Evolutionary conservation across 2,329 filamentous ascomycete species (phyloP).

Genomic region (Arthrinium phaeospermum): DNA sequence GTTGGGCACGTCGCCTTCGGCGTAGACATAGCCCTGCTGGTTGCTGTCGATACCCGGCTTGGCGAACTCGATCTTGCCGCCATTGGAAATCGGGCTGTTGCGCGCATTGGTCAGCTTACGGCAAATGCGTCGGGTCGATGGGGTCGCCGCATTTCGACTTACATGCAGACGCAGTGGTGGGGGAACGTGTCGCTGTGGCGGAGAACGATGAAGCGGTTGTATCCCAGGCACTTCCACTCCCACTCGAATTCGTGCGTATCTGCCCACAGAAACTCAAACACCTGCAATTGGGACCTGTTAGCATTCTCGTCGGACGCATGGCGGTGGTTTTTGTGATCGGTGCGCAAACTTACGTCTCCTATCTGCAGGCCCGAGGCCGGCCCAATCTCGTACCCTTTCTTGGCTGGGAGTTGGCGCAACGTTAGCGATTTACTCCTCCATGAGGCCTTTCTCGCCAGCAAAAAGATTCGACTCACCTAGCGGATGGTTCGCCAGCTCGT

Average conservation of each 20-base stretch:
- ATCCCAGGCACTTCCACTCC: slow-evolving; percentile 46
- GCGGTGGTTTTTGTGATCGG: neutral
- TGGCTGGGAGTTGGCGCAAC: slow-evolving; percentile 30
- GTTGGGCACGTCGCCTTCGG: slow-evolving; percentile 38
- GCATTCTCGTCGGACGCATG: slow-evolving; percentile 8
- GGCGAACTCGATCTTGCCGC: slow-evolving; percentile 42
- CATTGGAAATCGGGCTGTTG: slow-evolving; percentile 41
- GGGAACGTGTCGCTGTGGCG: slow-evolving; percentile 44
- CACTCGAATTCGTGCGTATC: slow-evolving; percentile 43
- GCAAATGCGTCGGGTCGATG: neutral
- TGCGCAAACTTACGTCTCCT: slow-evolving; percentile 40
- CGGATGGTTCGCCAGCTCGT: neutral
- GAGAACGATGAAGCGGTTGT: slow-evolving; percentile 44
- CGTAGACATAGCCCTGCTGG: slow-evolving; percentile 43
- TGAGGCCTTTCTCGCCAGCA: neutral
- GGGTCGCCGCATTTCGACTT: slow-evolving; percentile 29
- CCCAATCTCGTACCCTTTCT: slow-evolving; percentile 44
- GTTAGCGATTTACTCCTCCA: neutral
- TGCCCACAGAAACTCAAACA: slow-evolving; percentile 47
- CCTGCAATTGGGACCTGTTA: slow-evolving; percentile 30
- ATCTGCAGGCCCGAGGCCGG: slow-evolving; percentile 41
- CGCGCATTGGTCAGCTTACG: slow-evolving; percentile 2
- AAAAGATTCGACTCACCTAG: slow-evolving; percentile 14
- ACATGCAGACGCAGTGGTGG: slow-evolving; percentile 44
- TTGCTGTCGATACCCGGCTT: slow-evolving; percentile 44